Evolutionary conservation across 106 monocot species (phyloP).

Genomic region (Acorus calamus): DNA sequence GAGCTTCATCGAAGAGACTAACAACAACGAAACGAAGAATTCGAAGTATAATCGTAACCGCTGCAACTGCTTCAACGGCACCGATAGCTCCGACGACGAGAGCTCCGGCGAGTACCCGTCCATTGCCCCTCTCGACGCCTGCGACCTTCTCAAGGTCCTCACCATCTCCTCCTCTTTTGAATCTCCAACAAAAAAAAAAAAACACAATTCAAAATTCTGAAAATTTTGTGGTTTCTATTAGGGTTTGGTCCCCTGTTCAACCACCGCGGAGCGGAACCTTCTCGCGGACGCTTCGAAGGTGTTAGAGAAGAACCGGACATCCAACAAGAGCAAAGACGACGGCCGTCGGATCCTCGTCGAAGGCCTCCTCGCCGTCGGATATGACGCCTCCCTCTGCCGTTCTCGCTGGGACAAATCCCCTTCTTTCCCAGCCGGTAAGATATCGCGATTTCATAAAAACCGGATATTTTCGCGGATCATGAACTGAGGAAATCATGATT

Average conservation of each 20-base stretch:
- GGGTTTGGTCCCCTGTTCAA: no score
- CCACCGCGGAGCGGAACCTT: no score
- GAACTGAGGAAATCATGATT: background rate
- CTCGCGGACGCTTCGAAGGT: no score
- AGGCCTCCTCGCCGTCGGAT: constrained; percentile 32
- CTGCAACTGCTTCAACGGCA: background rate
- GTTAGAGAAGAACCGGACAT: no score
- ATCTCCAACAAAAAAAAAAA: no score
- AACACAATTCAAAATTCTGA: no score
- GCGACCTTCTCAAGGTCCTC: no score
- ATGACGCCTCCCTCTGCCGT: constrained; percentile 52
- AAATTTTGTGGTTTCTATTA: background rate
- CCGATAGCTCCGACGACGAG: no score
- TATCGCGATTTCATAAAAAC: background rate
- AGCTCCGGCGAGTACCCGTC: background rate
- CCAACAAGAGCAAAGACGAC: constrained; percentile 7
- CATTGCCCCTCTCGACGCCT: background rate
- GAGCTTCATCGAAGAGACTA: no score
- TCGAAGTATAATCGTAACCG: no score
- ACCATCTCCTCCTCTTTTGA: background rate
- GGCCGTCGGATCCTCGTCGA: constrained; percentile 21
- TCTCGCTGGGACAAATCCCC: constrained; percentile 56
- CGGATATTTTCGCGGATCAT: background rate
- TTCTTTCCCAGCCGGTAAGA: constrained; percentile 46
- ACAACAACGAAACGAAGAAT: no score